Base-by-base conservation (phyloP, 805 yeast genomes). In the Schwanniomyces pseudopolymorphus region DNA sequence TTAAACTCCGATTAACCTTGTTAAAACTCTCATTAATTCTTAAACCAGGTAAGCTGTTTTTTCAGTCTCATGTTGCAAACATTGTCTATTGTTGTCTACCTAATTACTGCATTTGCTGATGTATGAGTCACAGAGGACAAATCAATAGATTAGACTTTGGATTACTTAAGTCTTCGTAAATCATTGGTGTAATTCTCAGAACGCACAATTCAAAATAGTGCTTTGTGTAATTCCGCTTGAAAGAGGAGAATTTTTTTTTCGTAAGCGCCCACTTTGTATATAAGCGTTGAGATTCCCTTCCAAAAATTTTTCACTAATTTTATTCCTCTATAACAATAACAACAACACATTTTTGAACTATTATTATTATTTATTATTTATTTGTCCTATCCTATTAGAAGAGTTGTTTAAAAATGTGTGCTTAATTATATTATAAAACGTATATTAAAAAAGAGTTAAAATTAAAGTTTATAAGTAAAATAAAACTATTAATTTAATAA, bases 361-460 rank as follows among this genome's bases (percentile, higher is more conserved):
- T 31, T 31, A 31, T 31, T 31, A 31, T 31, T 31, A 27, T 19
- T 45, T 45, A 26, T 43, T 39, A 46, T 43, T 45, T 45, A 42
- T 39, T 45, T 31, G 31, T 42, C 49, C 21, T 36, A 42, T 45
- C 39, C 33, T 44, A 43, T 46, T 39, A 39, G 21, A 33, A 40
- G 43, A 41, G 33, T 28, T 31, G 39, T 33, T 48, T 42, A 46
- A 61, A 53, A 55, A 67, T 67, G 72, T 66, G 70, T 65, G 68
- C 68, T 59, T 67, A 67, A 65, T 64, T 59, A 31, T 53, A 53
- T 52, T 48, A 24, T 40, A 42, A 43, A 28, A 42, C 26, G 33
- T 33, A 44, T 41, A 35, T 40, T 50, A 48, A 44, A 42, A 45
- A 36, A 46, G 40, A 33, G 28, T 37, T 33, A 45, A 33, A 42